phyloP scores from a whole-genome alignment of 345 rosid genomes.

The Isatis tinctoria region DNA sequence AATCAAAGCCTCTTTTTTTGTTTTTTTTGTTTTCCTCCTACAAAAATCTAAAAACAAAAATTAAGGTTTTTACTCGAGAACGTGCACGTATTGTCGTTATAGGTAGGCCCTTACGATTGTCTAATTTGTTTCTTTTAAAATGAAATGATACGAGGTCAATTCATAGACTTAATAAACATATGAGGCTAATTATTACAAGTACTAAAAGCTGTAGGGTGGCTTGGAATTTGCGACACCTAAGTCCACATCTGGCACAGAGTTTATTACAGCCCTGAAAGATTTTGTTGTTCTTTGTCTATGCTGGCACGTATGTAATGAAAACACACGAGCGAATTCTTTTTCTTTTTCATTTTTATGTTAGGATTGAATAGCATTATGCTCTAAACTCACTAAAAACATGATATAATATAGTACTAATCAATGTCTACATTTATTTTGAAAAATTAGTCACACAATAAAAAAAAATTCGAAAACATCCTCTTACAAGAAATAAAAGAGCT shows the following conservation, averaged over 20 bases:
- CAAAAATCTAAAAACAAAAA: not conserved
- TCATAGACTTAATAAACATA: not conserved
- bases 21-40: not conserved
- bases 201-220: slow-evolving; percentile 3
- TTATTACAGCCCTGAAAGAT: slow-evolving; percentile 15
- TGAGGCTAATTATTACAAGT: slow-evolving; percentile 24
- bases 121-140: not conserved
- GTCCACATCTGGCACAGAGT: slow-evolving; percentile 8
- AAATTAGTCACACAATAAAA: too few relatives aligned
- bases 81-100: slow-evolving; percentile 25
- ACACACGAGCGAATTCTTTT: too few relatives aligned
- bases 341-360: too few relatives aligned
- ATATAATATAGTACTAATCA: too few relatives aligned
- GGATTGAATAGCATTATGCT: too few relatives aligned
- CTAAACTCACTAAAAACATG: too few relatives aligned
- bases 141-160: slow-evolving; percentile 5
- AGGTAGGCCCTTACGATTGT: not conserved
- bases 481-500: too few relatives aligned
- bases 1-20: slow-evolving; percentile 9
- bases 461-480: too few relatives aligned
- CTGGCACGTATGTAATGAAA: not conserved
- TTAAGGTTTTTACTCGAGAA: slow-evolving; percentile 7
- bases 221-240: slow-evolving; percentile 5
- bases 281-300: not conserved
- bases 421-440: too few relatives aligned